Base-by-base conservation (phyloP, 148 eudicot species). In the Vaccinium corymbosum region DNA sequence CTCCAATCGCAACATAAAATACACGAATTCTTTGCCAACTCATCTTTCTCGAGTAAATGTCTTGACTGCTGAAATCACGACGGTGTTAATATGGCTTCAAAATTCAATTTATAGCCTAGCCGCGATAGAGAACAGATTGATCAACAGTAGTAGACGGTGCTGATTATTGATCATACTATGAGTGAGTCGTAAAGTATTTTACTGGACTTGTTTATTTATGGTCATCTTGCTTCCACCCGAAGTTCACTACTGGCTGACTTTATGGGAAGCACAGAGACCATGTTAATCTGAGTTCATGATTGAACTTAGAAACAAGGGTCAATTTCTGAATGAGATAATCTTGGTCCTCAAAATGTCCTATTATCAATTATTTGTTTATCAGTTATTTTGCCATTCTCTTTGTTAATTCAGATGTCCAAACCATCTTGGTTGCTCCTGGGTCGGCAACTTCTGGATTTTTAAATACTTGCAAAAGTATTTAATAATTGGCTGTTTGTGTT, bases 41-140 rank as follows among this genome's bases (percentile, higher is more conserved):
- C 48, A 11, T 48, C 49, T 56, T 79, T 80, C 35, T 13, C 7
- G 75, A 75, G 57, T 59, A 78, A 68, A 57, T 76, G 81, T 27
- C 51, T 38, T 29, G 51, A 50, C 76, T 55, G 42, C 49, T 75
- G 81, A 25, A 55, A 81, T 61, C 72, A 74, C 1, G 7, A 35
- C 71, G 14, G 85, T 11, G 32, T 78, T 83, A 32, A 3, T 35
- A 22, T 19, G 62, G 29, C 71, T 78, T 14, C 16, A 66, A n/a
- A 9, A 19, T 49, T 78, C 49, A 14, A 50, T 15, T 17, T 83
- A 62, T 77, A 15, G 13, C 38, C 2, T 29, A 62, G 4, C 48
- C 42, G 38, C 38, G 7, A 55, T 22, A n/a, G 80, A 38, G 80
- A 71, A 12, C 17, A 35, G 19, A 64, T 13, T 78, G 38, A 52